Evolutionary conservation across 2,329 filamentous ascomycete genomes (phyloP), one percentile per base, ranked within the genome.

Genomic region (Fusarium metavorans): DNA sequence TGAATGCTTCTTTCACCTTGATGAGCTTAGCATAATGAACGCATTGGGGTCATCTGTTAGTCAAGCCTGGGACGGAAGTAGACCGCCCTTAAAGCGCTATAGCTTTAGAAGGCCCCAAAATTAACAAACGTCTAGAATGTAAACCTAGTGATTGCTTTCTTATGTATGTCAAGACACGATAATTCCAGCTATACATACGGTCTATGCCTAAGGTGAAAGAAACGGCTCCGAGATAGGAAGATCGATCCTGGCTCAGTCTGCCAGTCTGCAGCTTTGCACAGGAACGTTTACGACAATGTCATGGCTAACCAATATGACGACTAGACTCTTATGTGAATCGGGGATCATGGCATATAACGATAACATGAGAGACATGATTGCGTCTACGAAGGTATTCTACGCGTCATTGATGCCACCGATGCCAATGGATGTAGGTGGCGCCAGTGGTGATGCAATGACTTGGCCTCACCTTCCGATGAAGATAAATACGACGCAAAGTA

Each of bases 361-460:
- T 20, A 20, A 20, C 20, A 52, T 20, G 48, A 30, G 8, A 30
- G 27, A 32, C 18, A 54, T 20, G 10, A 20, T 54, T 11, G 6
- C 20, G 5, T 54, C 6, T 32, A 32, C 11, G 2, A 2, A 32
- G 8, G 1, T 43, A 20, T 50, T 63, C 45, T 30, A 54, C 60
- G 60, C 60, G 60, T 63, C 60, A 54, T 54, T 52, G 60, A 63
- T 50, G 45, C 18, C 25, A 54, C 30, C 0, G 30, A 23, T 23
- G 23, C 34, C 4, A 8, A 32, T 32, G 2, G 2, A 14, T 9
- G 50, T 45, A 0, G 13, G 34, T 54, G 34, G 32, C 35, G 34
- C 25, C 45, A 54, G 34, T 63, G 25, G 43, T 63, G 60, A 63
- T 54, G 52, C 60, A 41, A 39, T n/a, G 37, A 32, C 13, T 13